A percentile compares a stretch with the other conserved stretches of the same genome.
phyloP scores from a whole-genome alignment of 1,284 basidiomycete species.

The Pseudozyma sp. region DNA sequence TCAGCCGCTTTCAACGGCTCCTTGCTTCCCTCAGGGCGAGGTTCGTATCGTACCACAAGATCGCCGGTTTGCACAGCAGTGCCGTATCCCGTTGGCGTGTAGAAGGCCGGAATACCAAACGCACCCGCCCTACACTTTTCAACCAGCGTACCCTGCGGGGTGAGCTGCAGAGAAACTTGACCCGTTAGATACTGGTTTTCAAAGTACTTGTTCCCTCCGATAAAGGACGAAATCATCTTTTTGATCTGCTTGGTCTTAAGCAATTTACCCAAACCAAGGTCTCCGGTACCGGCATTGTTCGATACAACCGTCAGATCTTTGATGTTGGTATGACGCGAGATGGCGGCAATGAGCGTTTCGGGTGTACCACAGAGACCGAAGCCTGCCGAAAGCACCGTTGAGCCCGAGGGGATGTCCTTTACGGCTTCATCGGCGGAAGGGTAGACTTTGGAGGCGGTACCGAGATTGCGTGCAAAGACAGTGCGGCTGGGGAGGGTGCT shows the following conservation, averaged over 20 bases:
- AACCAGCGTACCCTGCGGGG: conserved; percentile 76
- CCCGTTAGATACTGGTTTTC: conserved; percentile 64
- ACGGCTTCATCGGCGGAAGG: conserved; percentile 61
- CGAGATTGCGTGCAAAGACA: conserved; percentile 12
- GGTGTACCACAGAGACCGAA: conserved; percentile 68
- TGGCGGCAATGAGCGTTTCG: conserved; percentile 64
- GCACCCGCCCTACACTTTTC: conserved; percentile 92
- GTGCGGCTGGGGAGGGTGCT: conserved; percentile 28
- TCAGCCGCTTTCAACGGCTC: conserved; percentile 61
- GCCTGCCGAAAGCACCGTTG: conserved; percentile 60
- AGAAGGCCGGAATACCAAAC: conserved; percentile 95
- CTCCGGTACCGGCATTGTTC: conserved; percentile 67
- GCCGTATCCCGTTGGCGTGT: conserved; percentile 83
- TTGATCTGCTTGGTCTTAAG: conserved; percentile 55
- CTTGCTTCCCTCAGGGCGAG: conserved; percentile 34
- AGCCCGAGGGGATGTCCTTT: conserved; percentile 59
- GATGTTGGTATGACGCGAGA: conserved; percentile 50
- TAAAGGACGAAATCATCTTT: conserved; percentile 65
- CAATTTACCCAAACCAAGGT: conserved; percentile 62
- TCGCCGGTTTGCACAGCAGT: conserved; percentile 70
- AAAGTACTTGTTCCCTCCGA: conserved; percentile 67
- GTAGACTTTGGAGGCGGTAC: conserved; percentile 47
- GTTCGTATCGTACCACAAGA: conserved; percentile 68
- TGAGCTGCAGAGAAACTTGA: conserved; percentile 61
- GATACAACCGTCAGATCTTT: conserved; percentile 62